These are phyloP conservation scores for Parascedosporium putredinis DNA, from an alignment of 2,329 filamentous ascomycete species.

Conservation along the genomic window DNA sequence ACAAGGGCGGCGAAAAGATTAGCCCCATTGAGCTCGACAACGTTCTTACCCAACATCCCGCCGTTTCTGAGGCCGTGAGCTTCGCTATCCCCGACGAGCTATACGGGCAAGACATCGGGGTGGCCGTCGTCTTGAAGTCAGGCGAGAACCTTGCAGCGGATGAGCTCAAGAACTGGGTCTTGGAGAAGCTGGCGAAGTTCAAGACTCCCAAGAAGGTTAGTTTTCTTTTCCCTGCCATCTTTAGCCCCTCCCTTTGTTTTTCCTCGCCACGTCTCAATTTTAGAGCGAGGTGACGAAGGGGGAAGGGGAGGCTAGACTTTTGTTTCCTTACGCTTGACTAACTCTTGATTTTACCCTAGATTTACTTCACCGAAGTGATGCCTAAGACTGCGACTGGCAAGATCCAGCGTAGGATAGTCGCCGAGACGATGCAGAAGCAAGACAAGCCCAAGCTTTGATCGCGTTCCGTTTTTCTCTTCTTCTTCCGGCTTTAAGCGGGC, in stretches of 20 bases:
- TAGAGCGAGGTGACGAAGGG: too few relatives aligned
- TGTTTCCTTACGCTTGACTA: neutral
- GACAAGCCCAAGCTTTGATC: slow-evolving; percentile 47
- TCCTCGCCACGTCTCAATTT: neutral
- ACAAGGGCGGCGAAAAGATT: slow-evolving; percentile 85
- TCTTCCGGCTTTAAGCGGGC: too few relatives aligned
- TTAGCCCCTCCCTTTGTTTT: neutral
- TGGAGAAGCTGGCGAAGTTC: slow-evolving; percentile 65
- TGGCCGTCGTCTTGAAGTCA: slow-evolving; percentile 64
- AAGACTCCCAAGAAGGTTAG: slow-evolving; percentile 74
- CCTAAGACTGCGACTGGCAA: slow-evolving; percentile 90
- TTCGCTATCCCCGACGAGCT: slow-evolving; percentile 76
- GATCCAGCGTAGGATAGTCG: slow-evolving; percentile 77
- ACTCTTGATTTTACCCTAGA: slow-evolving; percentile 27
- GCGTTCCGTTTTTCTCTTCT: too few relatives aligned
- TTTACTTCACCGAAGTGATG: slow-evolving; percentile 76
- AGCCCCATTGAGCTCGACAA: slow-evolving; percentile 84
- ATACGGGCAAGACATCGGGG: slow-evolving; percentile 72
- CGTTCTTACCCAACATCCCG: slow-evolving; percentile 60
- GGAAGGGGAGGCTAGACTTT: too few relatives aligned
- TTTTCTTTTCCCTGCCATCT: slow-evolving; percentile 7
- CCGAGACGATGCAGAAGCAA: slow-evolving; percentile 71
- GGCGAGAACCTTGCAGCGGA: slow-evolving; percentile 44
- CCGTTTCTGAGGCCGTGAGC: slow-evolving; percentile 67
- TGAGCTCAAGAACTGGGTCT: slow-evolving; percentile 59